Conservation (phyloP, 2,329 filamentous ascomycete genomes). For the Byssochlamys sp. region DNA sequence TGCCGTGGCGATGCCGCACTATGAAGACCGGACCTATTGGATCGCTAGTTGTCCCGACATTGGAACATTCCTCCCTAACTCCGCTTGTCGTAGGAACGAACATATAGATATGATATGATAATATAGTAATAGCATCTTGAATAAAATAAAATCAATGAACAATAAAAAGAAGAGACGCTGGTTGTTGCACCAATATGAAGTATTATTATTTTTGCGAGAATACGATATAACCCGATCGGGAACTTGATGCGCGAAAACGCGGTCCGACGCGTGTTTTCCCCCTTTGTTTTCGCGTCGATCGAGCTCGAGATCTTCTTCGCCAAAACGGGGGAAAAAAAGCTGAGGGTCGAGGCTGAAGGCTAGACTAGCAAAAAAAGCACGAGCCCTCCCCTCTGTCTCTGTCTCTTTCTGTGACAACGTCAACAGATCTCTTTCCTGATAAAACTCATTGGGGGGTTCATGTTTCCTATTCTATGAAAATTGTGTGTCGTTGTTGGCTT, state of each 20-base stretch:
- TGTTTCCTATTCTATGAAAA: neutral
- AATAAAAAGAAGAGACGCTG: neutral
- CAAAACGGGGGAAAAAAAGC: constrained; percentile 6
- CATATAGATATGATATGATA: neutral
- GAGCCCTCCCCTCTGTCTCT: neutral
- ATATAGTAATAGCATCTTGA: neutral
- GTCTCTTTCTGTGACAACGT: neutral
- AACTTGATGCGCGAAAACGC: constrained; percentile 1
- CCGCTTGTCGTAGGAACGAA: neutral
- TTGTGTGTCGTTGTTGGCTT: no score
- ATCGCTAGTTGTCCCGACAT: neutral
- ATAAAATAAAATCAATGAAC: neutral
- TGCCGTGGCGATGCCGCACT: neutral
- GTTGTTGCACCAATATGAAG: neutral
- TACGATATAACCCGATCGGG: constrained; percentile 11
- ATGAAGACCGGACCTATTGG: neutral
- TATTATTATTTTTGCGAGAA: neutral
- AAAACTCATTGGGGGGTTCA: neutral
- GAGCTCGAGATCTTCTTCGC: constrained; percentile 1
- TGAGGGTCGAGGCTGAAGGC: neutral
- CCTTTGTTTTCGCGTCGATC: constrained; percentile 5
- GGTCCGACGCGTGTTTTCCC: constrained; percentile 9
- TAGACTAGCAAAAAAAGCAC: neutral
- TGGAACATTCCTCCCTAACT: neutral
- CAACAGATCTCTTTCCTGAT: neutral